A percentile compares a stretch with the other conserved stretches of the same genome.
Conservation (phyloP, 2,329 filamentous ascomycete species). For the Macrophomina tecta region DNA sequence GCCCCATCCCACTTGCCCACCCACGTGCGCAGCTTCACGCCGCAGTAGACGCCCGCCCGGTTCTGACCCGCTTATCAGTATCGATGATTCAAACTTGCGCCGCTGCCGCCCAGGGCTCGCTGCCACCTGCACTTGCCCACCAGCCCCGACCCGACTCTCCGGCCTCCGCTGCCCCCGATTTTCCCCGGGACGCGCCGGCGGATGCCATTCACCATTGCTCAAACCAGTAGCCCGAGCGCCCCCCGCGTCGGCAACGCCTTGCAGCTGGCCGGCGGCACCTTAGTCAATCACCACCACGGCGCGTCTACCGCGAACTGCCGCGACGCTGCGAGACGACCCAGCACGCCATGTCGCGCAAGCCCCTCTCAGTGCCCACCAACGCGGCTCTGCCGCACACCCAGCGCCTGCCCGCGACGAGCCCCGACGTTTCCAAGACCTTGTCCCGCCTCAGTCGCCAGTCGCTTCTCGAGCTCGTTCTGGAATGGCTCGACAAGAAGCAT, state of each 20-base stretch:
- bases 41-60: slow-evolving; percentile 10
- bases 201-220: neutral
- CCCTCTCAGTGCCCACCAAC: slow-evolving; percentile 71
- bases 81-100: neutral
- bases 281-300: slow-evolving; percentile 19
- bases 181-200: slow-evolving; percentile 6
- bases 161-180: neutral
- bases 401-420: slow-evolving; percentile 69
- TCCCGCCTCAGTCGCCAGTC: slow-evolving; percentile 73
- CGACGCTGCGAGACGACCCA: slow-evolving; percentile 17
- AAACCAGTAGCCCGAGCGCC: neutral
- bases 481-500: slow-evolving; percentile 77
- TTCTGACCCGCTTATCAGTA: slow-evolving; percentile 4
- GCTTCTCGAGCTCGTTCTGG: slow-evolving; percentile 72
- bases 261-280: slow-evolving; percentile 13
- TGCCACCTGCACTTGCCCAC: too few species aligned
- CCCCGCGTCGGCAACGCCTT: slow-evolving; percentile 10
- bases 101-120: neutral
- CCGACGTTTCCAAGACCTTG: slow-evolving; percentile 69
- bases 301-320: slow-evolving; percentile 24
- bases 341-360: slow-evolving; percentile 27
- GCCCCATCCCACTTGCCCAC: neutral
- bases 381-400: slow-evolving; percentile 74
- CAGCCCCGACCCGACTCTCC: neutral
- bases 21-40: slow-evolving; percentile 18